Percentiles rank a stretch among this genome's conserved stretches.
phyloP scores from a whole-genome alignment of 2,329 filamentous ascomycete genomes.

The Exophiala oligosperma region DNA sequence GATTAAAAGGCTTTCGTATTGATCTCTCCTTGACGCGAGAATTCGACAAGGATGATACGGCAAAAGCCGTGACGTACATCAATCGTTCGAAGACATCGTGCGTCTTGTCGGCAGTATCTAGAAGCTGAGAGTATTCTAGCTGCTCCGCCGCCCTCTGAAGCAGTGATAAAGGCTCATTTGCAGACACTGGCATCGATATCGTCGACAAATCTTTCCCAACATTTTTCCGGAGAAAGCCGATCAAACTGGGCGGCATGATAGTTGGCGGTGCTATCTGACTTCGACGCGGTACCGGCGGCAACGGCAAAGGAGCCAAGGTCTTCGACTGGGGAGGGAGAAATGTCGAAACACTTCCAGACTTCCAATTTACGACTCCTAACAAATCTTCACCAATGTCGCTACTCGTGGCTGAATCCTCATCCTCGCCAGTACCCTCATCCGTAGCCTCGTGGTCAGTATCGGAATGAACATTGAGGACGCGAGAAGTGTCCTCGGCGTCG shows the following conservation, averaged over 20 bases:
- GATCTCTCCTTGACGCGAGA: slow-evolving; percentile 84
- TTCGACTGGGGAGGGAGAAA: slow-evolving; percentile 77
- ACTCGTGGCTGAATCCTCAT: slow-evolving; percentile 63
- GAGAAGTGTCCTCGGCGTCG: slow-evolving; percentile 73
- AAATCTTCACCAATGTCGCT: slow-evolving; percentile 56
- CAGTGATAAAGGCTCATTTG: slow-evolving; percentile 88
- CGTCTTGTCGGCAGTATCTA: slow-evolving; percentile 68
- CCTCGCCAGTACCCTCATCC: slow-evolving; percentile 46
- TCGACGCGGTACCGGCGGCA: slow-evolving; percentile 67
- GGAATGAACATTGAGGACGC: slow-evolving; percentile 73
- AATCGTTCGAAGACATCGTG: slow-evolving; percentile 68
- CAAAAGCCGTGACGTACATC: slow-evolving; percentile 85
- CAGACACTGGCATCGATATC: slow-evolving; percentile 95
- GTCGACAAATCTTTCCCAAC: slow-evolving; percentile 96
- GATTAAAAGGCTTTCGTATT: slow-evolving; percentile 95
- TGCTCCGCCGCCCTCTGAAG: slow-evolving; percentile 88
- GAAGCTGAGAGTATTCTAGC: slow-evolving; percentile 82
- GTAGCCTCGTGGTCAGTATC: slow-evolving; percentile 66
- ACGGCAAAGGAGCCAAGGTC: slow-evolving; percentile 72
- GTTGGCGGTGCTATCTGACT: slow-evolving; percentile 70
- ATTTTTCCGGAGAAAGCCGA: slow-evolving; percentile 93
- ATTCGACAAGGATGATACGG: slow-evolving; percentile 80
- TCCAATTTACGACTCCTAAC: slow-evolving; percentile 34
- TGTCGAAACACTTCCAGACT: slow-evolving; percentile 42
- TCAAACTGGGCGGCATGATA: slow-evolving; percentile 81